Conservation (phyloP, 2,329 filamentous ascomycete genomes). For the Aureobasidium leucospermi region DNA sequence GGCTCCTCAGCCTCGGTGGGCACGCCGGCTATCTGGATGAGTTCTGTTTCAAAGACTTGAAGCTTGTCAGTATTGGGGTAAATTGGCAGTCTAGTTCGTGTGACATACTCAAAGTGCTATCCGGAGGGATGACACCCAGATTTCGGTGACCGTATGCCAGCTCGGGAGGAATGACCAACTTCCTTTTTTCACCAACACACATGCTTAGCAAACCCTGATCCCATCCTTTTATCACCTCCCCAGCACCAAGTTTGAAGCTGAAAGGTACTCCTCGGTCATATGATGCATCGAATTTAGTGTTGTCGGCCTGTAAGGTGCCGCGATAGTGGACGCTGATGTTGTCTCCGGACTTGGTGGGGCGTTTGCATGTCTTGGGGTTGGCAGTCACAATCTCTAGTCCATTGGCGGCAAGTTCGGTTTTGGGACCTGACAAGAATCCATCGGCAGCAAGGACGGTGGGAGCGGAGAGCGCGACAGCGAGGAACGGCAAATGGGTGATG, state of each 20-base stretch:
- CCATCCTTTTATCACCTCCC: slow-evolving; percentile 91
- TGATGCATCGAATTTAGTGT: slow-evolving; percentile 74
- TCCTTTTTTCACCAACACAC: slow-evolving; percentile 90
- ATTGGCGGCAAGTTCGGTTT: neutral
- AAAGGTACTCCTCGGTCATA: slow-evolving; percentile 74
- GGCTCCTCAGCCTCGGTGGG: slow-evolving; percentile 14
- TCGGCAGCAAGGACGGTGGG: neutral
- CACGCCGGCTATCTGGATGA: slow-evolving; percentile 75
- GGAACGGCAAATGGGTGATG: neutral
- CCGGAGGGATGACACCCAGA: slow-evolving; percentile 69
- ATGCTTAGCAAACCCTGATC: slow-evolving; percentile 84
- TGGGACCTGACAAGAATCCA: neutral
- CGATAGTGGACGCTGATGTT: slow-evolving; percentile 42
- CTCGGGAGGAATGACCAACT: slow-evolving; percentile 80
- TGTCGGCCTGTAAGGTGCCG: slow-evolving; percentile 48
- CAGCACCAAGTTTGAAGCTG: slow-evolving; percentile 68
- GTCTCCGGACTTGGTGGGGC: slow-evolving; percentile 41
- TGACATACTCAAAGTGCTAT: slow-evolving; percentile 56
- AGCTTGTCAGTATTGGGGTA: neutral
- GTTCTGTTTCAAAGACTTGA: slow-evolving; percentile 75
- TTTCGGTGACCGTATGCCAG: slow-evolving; percentile 70
- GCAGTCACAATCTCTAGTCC: slow-evolving; percentile 36
- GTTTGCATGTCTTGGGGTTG: slow-evolving; percentile 34
- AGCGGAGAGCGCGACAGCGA: neutral
- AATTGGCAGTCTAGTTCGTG: neutral